phyloP scores from a whole-genome alignment of 176 grass and related monocot genomes.

The Pontederia paniculata region DNA sequence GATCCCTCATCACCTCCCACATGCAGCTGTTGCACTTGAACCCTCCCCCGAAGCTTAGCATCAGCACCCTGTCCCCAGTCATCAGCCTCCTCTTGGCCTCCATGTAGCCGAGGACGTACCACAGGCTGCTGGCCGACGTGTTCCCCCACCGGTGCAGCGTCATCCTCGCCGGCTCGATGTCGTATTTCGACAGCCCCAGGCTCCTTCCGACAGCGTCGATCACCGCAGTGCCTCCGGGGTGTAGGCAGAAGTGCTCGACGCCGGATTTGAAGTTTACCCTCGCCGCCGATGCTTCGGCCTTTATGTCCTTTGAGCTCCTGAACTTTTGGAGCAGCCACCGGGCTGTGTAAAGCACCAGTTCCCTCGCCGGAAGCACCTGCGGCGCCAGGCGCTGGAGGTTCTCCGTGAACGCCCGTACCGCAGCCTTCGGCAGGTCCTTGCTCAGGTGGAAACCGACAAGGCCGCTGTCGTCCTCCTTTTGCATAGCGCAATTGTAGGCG shows the following conservation, averaged over 20 bases:
- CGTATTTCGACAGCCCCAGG: slow-evolving; percentile 35
- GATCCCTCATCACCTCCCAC: slow-evolving; percentile 49
- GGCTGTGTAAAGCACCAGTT: slow-evolving; percentile 31
- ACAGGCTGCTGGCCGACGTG: slow-evolving; percentile 52
- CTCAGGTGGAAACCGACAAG: slow-evolving; percentile 46
- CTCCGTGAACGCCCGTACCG: slow-evolving; percentile 41
- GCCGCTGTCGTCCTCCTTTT: slow-evolving; percentile 48
- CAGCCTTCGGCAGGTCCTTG: slow-evolving; percentile 54
- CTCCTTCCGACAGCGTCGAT: slow-evolving; percentile 41
- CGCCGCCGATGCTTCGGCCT: neutral
- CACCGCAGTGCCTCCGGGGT: slow-evolving; percentile 50
- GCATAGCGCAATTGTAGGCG: slow-evolving; percentile 38
- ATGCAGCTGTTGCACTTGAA: slow-evolving; percentile 78
- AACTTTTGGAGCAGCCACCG: slow-evolving; percentile 2
- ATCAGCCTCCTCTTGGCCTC: slow-evolving; percentile 48
- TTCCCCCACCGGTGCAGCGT: slow-evolving; percentile 68
- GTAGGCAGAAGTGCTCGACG: slow-evolving; percentile 64
- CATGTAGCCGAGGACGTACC: slow-evolving; percentile 71
- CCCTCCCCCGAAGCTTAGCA: slow-evolving; percentile 59
- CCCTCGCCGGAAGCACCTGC: slow-evolving; percentile 32
- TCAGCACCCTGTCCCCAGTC: slow-evolving; percentile 39
- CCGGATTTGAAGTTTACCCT: slow-evolving; percentile 43
- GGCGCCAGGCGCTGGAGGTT: slow-evolving; percentile 46
- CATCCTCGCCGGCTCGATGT: slow-evolving; percentile 56
- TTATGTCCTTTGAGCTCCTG: neutral